Conservation (phyloP, 306 rosid species). For the Geum urbanum region DNA sequence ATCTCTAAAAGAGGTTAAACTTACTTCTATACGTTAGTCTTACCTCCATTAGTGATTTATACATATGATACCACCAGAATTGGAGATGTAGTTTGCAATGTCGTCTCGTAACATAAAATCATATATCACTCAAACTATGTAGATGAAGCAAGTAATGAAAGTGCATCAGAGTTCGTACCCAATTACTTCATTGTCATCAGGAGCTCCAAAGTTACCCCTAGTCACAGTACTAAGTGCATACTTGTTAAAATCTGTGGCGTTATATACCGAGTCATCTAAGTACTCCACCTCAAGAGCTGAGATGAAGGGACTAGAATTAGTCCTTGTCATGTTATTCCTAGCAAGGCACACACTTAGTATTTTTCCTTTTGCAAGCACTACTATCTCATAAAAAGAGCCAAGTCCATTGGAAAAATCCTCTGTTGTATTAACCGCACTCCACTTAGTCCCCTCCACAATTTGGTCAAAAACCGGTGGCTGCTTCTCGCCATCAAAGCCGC, state of each 20-base stretch:
- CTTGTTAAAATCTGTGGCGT: constrained; percentile 59
- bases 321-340: constrained; percentile 41
- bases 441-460: constrained; percentile 72
- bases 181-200: constrained; percentile 30
- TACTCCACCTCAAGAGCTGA: constrained; percentile 71
- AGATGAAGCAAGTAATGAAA: not conserved
- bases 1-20: not conserved
- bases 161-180: constrained; percentile 36
- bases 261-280: constrained; percentile 58
- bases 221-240: constrained; percentile 63
- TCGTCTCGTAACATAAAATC: not conserved
- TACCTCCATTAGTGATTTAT: not conserved
- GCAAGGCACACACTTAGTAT: constrained; percentile 71
- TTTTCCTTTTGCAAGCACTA: constrained; percentile 43
- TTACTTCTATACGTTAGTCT: not conserved
- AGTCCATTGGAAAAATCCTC: constrained; percentile 63
- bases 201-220: constrained; percentile 47
- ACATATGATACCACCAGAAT: not conserved
- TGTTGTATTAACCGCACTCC: constrained; percentile 68
- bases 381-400: constrained; percentile 69
- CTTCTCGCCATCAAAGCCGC: constrained; percentile 62
- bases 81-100: not conserved
- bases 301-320: constrained; percentile 62
- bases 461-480: constrained; percentile 86
- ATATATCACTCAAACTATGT: too few species aligned